Base-by-base conservation (phyloP, 345 rosid species). In the Psidium guajava region DNA sequence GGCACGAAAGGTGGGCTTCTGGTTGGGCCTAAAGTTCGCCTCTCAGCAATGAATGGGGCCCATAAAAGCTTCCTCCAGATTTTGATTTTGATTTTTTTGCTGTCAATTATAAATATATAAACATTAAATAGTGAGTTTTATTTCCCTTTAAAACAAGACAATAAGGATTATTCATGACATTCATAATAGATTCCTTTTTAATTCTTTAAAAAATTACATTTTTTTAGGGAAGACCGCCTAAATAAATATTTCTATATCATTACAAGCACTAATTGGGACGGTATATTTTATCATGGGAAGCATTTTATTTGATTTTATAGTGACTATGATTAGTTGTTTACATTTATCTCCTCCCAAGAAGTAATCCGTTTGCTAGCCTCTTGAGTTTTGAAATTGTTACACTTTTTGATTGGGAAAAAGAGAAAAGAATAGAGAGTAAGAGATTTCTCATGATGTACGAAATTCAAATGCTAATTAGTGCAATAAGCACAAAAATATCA, bases 261-360 rank as follows among this genome's bases (percentile, higher is more conserved):
- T 3, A 21, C n/a, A 25, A 55, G 3, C 1, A 3, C 1, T 0
- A 2, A 55, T 4, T 55, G 1, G 0, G 9, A 8, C 5, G 0
- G n/a, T 8, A 5, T 22, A 55, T 22, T 22, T 55, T 3, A 21
- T 22, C n/a, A 22, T 8, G n/a, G n/a, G 58, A 22, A 55, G n/a
- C 58, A 55, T 55, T 22, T 55, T 22, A 55, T 55, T 21, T n/a
- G 22, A 7, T 50, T 28, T 61, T 27, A 50, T 3, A 59, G 40
- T 59, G 73, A 18, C 47, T 4, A 32, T 21, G 1, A 0, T 32
- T 36, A 36, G 36, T 36, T 36, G 36, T 2, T 36, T 0, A 10
- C 0, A 8, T 18, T 69, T 32, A 11, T 18, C 47, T 2, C 24
- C 47, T 1, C 6, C 12, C 47, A 18, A 8, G 36, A 40, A 36